Conservation (phyloP, 1,284 basidiomycete species). For the Pseudozyma tsukubaensis region DNA sequence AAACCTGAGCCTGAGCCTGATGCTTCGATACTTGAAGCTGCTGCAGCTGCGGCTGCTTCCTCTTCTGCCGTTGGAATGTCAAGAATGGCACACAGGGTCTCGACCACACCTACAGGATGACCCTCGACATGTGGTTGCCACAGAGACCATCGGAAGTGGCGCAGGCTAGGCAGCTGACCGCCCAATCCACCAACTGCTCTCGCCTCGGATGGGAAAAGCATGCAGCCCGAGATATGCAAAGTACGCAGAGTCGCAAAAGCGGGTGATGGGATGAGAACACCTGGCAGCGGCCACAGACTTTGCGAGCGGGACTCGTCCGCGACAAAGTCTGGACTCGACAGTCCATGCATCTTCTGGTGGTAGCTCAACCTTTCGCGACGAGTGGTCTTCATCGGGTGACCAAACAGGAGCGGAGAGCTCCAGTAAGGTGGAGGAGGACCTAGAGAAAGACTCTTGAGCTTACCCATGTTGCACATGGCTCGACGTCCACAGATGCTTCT, state of each 20-base stretch:
- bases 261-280: constrained; percentile 46
- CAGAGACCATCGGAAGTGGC: constrained; percentile 54
- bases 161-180: constrained; percentile 46
- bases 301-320: constrained; percentile 39
- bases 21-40: constrained; percentile 25
- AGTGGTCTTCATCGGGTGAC: constrained; percentile 48
- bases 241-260: constrained; percentile 45
- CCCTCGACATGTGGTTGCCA: constrained; percentile 55
- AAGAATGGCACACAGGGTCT: constrained; percentile 47
- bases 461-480: constrained; percentile 49
- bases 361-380: constrained; percentile 37
- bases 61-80: constrained; percentile 50
- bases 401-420: constrained; percentile 54
- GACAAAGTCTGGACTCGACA: constrained; percentile 19
- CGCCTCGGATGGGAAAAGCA: constrained; percentile 55
- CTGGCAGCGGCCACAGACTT: constrained; percentile 44
- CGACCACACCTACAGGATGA: constrained; percentile 48
- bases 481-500: constrained; percentile 49
- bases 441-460: constrained; percentile 52
- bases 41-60: constrained; percentile 38
- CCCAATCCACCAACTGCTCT: constrained; percentile 49
- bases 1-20: constrained; percentile 34
- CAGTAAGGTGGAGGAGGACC: constrained; percentile 57
- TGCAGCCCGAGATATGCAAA: constrained; percentile 55
- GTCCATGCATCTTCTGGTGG: constrained; percentile 41